Conservation (phyloP, 768 basidiomycete genomes). For the Boletus rubroflammeus region DNA sequence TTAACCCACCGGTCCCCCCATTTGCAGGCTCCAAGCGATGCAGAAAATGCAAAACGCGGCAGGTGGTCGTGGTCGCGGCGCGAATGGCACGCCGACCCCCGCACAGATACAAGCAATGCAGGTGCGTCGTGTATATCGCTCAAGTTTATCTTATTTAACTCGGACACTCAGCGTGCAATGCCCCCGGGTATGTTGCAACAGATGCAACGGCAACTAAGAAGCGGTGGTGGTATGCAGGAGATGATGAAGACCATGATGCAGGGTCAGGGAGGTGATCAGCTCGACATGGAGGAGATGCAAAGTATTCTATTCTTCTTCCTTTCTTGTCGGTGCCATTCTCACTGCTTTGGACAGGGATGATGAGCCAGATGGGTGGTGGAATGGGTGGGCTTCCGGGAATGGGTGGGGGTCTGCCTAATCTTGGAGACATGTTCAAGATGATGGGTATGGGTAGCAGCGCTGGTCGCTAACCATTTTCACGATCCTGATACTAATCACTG, state of each 20-base stretch:
- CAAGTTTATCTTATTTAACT: constrained; percentile 6
- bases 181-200: constrained; percentile 95
- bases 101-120: constrained; percentile 95
- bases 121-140: constrained; percentile 41
- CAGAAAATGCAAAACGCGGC: constrained; percentile 90
- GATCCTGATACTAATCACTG: not conserved
- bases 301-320: constrained; percentile 42
- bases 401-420: constrained; percentile 65
- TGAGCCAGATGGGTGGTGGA: constrained; percentile 77
- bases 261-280: constrained; percentile 83
- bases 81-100: constrained; percentile 86
- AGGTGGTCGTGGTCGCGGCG: constrained; percentile 82
- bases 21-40: constrained; percentile 70
- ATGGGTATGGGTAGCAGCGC: constrained; percentile 71
- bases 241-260: constrained; percentile 99
- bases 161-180: constrained; percentile 66
- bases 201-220: constrained; percentile 77
- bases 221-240: constrained; percentile 90
- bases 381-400: constrained; percentile 49
- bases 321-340: constrained; percentile 5
- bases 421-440: constrained; percentile 84
- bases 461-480: constrained; percentile 26
- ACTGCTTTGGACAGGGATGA: constrained; percentile 59
- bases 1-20: constrained; percentile 1
- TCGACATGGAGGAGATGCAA: constrained; percentile 95